These are phyloP conservation scores for Erigeron canadensis DNA, from an alignment of 129 eudicot genomes.

Conservation along the genomic window DNA sequence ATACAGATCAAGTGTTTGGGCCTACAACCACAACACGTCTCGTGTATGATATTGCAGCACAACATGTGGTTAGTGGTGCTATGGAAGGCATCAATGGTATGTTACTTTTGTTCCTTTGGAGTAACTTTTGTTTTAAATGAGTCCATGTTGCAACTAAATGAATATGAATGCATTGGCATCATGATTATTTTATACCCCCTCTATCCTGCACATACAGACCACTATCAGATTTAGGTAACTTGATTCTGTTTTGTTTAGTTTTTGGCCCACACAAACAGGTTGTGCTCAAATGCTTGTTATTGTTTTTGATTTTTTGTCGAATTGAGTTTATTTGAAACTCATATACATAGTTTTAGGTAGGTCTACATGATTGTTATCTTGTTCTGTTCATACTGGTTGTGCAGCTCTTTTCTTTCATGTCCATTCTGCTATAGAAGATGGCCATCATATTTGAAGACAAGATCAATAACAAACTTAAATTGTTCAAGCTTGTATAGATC, in stretches of 20 bases:
- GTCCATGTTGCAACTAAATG: conserved; percentile 2
- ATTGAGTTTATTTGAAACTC: neutral
- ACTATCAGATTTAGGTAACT: neutral
- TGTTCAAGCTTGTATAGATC: too few relatives aligned
- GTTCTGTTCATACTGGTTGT: neutral
- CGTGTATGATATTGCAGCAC: conserved; percentile 85
- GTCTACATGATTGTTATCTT: neutral
- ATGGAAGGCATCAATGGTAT: conserved; percentile 87
- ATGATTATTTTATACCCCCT: neutral
- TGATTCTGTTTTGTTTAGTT: neutral
- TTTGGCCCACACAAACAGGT: neutral
- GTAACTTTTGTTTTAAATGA: neutral
- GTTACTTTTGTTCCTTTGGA: conserved; percentile 10
- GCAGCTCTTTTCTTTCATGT: neutral
- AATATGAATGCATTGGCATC: neutral
- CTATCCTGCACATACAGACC: neutral
- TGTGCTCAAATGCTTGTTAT: neutral
- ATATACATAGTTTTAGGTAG: neutral
- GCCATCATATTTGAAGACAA: too few relatives aligned
- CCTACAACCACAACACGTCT: conserved; percentile 87
- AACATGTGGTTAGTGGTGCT: conserved; percentile 68
- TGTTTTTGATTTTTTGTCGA: too few relatives aligned
- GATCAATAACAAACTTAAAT: too few relatives aligned
- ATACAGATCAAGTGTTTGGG: conserved; percentile 77
- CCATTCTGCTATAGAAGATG: neutral